Percentiles rank a stretch among this genome's conserved stretches.
Evolutionary conservation across 2,329 filamentous ascomycete species (phyloP).

Genomic region (Ophiostoma sp.): DNA sequence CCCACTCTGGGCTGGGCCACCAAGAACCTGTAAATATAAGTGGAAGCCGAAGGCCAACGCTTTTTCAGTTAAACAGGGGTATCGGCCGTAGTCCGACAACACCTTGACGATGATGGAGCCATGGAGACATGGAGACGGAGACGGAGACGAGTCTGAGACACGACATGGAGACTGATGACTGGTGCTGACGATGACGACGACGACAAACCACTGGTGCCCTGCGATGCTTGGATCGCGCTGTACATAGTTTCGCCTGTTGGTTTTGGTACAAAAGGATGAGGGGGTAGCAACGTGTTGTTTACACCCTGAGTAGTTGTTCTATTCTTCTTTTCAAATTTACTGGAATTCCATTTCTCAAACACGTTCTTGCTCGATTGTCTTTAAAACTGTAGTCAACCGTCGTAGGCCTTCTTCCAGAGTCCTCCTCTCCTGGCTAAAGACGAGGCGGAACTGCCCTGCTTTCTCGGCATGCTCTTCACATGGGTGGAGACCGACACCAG

Average conservation of each 20-base stretch:
- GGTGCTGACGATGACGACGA: background rate
- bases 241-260: constrained; percentile 12
- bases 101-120: background rate
- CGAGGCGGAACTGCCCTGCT: background rate
- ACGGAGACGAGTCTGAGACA: background rate
- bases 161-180: background rate
- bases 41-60: background rate
- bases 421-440: background rate
- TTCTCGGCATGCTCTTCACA: constrained; percentile 1
- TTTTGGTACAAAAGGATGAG: background rate
- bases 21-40: constrained; percentile 27
- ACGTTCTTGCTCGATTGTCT: background rate
- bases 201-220: constrained; percentile 3
- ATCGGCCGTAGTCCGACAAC: background rate
- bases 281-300: background rate
- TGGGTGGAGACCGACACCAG: background rate
- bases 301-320: background rate
- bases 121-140: background rate
- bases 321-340: background rate
- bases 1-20: constrained; percentile 33
- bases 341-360: background rate
- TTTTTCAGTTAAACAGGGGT: too few species aligned
- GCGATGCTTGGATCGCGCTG: background rate
- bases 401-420: background rate
- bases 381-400: background rate